Evolutionary conservation across 305 asterid species (phyloP).

Genomic region (Withania somnifera): DNA sequence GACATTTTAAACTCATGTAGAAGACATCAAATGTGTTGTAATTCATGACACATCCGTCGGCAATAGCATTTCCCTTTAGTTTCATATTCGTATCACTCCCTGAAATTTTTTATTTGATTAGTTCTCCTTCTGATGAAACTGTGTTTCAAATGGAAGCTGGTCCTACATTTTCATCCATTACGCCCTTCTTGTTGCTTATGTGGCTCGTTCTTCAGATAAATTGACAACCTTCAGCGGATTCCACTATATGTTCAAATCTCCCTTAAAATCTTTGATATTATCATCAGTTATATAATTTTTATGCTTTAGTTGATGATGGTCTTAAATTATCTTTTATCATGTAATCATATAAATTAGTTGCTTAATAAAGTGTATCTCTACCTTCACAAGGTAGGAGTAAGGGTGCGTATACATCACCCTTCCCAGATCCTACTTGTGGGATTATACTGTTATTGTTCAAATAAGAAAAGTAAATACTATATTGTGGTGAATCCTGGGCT

Average conservation of each 20-base stretch:
- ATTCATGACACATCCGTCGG: too few species aligned
- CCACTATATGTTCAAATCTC: constrained; percentile 44
- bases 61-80: not conserved
- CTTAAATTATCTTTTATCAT: not conserved
- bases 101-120: not conserved
- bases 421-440: too few species aligned
- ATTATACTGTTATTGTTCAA: too few species aligned
- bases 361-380: not conserved
- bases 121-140: not conserved
- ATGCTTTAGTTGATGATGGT: not conserved
- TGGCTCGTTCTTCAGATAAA: constrained; percentile 89
- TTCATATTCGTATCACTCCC: not conserved
- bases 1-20: too few species aligned
- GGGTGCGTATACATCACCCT: too few species aligned
- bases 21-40: too few species aligned
- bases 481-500: not conserved
- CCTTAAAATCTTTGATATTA: not conserved
- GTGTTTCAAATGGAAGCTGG: constrained; percentile 60
- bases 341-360: not conserved
- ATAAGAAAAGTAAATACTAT: not conserved
- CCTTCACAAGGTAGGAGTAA: too few species aligned
- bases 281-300: not conserved
- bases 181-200: constrained; percentile 90
- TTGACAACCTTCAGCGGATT: constrained; percentile 66
- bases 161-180: constrained; percentile 88